These are phyloP conservation scores for Didymella lethalis DNA, from an alignment of 2,329 filamentous ascomycete species.

Conservation along the genomic window DNA sequence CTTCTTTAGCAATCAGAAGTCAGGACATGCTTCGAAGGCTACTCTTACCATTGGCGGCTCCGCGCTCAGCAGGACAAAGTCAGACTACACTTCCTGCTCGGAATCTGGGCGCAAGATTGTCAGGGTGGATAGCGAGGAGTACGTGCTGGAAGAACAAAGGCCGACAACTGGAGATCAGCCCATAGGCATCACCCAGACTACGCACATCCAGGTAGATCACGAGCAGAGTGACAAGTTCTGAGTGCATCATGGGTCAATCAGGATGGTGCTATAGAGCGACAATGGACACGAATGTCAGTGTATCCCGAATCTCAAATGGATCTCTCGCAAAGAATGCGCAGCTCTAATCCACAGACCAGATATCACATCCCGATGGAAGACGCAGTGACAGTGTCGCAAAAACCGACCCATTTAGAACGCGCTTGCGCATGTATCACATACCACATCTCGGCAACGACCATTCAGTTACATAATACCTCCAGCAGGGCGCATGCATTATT, in stretches of 20 bases:
- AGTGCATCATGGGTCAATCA: neutral
- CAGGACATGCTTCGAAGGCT: neutral
- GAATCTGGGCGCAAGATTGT: neutral
- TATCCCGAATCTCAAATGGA: neutral
- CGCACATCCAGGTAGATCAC: neutral
- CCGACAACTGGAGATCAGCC: neutral
- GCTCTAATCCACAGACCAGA: neutral
- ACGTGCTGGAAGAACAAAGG: neutral
- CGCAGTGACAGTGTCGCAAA: neutral
- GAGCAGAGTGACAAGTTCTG: neutral
- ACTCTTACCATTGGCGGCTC: neutral
- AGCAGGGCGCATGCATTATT: no score
- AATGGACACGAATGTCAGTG: neutral
- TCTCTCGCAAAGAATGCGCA: neutral
- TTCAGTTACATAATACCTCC: no score
- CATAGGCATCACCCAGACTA: neutral
- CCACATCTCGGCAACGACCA: no score
- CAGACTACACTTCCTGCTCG: neutral
- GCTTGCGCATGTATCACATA: no score
- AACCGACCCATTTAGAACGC: neutral
- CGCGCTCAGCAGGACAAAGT: neutral
- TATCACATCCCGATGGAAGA: neutral
- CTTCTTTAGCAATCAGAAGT: conserved; percentile 3
- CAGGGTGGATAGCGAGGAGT: neutral
- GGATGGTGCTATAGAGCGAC: neutral